A percentile compares a stretch with the other conserved stretches of the same genome.
These are phyloP conservation scores for Starmerella ratchasimensis DNA, from an alignment of 805 yeast species.

Conservation along the genomic window DNA sequence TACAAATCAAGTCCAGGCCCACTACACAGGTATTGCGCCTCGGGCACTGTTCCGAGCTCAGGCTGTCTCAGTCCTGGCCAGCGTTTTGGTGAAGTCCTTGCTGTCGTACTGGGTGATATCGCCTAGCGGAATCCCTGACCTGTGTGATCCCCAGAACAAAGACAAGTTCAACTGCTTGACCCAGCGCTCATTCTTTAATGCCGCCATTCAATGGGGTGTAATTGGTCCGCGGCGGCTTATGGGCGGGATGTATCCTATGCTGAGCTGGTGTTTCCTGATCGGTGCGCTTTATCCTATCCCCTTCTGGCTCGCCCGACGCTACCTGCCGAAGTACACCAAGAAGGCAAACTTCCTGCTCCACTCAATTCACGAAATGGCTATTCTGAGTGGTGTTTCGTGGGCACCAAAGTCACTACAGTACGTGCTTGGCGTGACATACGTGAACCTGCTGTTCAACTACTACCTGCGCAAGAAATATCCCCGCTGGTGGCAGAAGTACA, in stretches of 20 bases:
- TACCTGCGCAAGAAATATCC: constrained; percentile 32
- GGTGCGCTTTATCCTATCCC: constrained; percentile 29
- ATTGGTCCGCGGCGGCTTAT: constrained; percentile 44
- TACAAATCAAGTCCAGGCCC: constrained; percentile 40
- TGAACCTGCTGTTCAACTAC: constrained; percentile 34
- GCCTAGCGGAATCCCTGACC: constrained; percentile 27
- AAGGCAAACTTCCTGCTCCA: constrained; percentile 14
- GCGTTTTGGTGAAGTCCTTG: constrained; percentile 30
- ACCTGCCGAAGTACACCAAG: constrained; percentile 11
- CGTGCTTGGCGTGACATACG: constrained; percentile 30
- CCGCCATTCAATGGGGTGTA: constrained; percentile 44
- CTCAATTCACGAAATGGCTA: constrained; percentile 16
- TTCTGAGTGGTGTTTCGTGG: constrained; percentile 21
- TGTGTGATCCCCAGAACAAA: constrained; percentile 34
- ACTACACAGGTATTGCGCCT: constrained; percentile 32
- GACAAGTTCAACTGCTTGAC: constrained; percentile 31
- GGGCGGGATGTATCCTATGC: constrained; percentile 43
- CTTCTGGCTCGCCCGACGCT: constrained; percentile 15
- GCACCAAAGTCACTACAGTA: constrained; percentile 37
- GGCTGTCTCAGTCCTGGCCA: constrained; percentile 30
- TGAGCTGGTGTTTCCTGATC: constrained; percentile 51
- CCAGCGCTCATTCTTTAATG: constrained; percentile 32
- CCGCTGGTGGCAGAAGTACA: constrained; percentile 42
- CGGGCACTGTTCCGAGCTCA: constrained; percentile 31
- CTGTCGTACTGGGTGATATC: constrained; percentile 33